Evolutionary conservation across 1,284 basidiomycete species (phyloP).

Genomic region (Psilocybe mexicana): DNA sequence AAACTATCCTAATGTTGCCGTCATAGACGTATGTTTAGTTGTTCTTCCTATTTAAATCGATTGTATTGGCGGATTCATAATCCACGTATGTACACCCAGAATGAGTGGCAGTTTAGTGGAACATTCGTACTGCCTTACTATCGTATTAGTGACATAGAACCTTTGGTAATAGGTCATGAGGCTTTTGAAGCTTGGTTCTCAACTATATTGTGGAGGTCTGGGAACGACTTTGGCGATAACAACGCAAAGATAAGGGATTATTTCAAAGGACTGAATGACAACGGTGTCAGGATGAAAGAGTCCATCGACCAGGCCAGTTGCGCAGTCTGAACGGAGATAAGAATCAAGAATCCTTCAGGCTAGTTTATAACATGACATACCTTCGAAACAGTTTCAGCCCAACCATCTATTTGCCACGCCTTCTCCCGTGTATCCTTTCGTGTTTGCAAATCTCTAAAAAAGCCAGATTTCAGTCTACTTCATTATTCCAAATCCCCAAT

Average conservation of each 20-base stretch:
- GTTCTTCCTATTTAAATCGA: no score
- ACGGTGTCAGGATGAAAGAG: constrained; percentile 69
- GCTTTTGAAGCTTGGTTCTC: constrained; percentile 1
- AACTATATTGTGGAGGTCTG: background rate
- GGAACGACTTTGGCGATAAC: constrained; percentile 18
- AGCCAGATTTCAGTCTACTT: constrained; percentile 6
- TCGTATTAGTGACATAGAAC: constrained; percentile 4
- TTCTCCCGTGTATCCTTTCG: constrained; percentile 83
- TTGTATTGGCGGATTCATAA: no score
- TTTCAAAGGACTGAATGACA: constrained; percentile 82
- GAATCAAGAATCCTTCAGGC: constrained; percentile 6
- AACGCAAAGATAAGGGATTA: constrained; percentile 34
- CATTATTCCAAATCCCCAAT: constrained; percentile 11
- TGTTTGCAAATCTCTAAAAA: constrained; percentile 68
- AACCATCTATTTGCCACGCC: constrained; percentile 91
- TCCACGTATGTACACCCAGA: no score
- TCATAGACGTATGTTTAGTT: background rate
- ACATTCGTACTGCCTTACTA: constrained; percentile 3
- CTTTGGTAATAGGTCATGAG: constrained; percentile 9
- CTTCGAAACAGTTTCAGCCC: constrained; percentile 93
- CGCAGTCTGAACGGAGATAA: constrained; percentile 56
- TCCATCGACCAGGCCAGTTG: constrained; percentile 80
- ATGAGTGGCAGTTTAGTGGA: no score
- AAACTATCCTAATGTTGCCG: constrained; percentile 7
- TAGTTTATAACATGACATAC: constrained; percentile 36